These are phyloP conservation scores for Houttuynia cordata DNA, from an alignment of 164 flowering plant species.

Conservation along the genomic window DNA sequence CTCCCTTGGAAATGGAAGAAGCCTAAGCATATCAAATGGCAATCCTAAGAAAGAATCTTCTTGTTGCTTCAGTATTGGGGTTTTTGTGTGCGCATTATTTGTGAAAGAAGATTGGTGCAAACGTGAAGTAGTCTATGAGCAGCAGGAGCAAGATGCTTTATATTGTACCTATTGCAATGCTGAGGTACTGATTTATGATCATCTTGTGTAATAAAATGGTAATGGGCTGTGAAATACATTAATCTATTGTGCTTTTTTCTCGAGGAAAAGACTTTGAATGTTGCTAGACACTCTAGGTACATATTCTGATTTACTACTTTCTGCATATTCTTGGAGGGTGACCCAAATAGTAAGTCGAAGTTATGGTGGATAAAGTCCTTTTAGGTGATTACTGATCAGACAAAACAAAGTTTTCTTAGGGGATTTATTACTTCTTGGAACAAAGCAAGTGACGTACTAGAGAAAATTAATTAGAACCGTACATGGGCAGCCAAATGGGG, in stretches of 20 bases:
- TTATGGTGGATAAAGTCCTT: too few species aligned
- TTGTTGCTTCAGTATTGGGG: slow-evolving; percentile 26
- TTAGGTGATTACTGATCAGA: too few species aligned
- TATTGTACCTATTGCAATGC: slow-evolving; percentile 95
- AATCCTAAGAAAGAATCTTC: slow-evolving; percentile 19
- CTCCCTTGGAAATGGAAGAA: slow-evolving; percentile 30
- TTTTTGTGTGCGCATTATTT: slow-evolving; percentile 62
- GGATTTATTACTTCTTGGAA: too few species aligned
- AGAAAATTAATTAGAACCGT: too few species aligned
- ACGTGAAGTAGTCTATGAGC: slow-evolving; percentile 31
- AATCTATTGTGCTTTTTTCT: not conserved
- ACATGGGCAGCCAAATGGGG: too few species aligned
- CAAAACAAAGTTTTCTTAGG: too few species aligned
- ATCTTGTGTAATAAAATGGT: not conserved
- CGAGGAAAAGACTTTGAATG: too few species aligned
- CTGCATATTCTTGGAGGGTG: too few species aligned
- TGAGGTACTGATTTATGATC: slow-evolving; percentile 42
- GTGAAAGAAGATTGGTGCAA: slow-evolving; percentile 77
- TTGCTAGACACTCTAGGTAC: too few species aligned
- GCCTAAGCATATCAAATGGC: slow-evolving; percentile 13
- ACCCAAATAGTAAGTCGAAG: too few species aligned
- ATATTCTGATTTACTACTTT: too few species aligned
- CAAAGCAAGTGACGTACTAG: too few species aligned
- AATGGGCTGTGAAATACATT: not conserved
- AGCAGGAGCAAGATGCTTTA: slow-evolving; percentile 66